These are phyloP conservation scores for Henckelia pumila DNA, from an alignment of 257 asterid species.

Conservation along the genomic window DNA sequence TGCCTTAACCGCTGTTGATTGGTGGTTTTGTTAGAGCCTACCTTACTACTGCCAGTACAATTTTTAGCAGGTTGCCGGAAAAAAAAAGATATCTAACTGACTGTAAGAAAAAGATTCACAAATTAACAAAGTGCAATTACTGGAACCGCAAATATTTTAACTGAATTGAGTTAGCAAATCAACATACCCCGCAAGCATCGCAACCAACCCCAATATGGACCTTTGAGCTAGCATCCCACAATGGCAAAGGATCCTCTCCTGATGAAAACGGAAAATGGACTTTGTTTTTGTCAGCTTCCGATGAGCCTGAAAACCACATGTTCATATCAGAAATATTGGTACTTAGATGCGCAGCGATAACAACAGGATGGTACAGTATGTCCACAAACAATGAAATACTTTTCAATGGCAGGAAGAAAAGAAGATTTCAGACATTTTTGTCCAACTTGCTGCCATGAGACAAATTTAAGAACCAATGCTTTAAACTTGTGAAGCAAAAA, in stretches of 20 bases:
- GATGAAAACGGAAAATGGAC: slow-evolving; percentile 31
- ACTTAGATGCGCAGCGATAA: slow-evolving; percentile 1
- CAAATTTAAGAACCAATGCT: neutral
- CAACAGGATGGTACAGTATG: slow-evolving; percentile 10
- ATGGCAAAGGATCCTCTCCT: slow-evolving; percentile 29
- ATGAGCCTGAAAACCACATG: slow-evolving; percentile 27
- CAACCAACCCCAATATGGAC: slow-evolving; percentile 52
- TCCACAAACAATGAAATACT: slow-evolving; percentile 6
- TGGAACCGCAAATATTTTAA: neutral
- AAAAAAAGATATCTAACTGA: neutral
- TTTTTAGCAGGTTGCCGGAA: neutral
- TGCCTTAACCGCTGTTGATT: neutral
- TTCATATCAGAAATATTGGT: slow-evolving; percentile 10
- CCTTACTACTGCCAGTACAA: neutral
- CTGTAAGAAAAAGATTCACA: neutral
- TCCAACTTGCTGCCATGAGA: neutral
- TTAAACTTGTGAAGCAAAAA: neutral
- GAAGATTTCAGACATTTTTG: neutral
- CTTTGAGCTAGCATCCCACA: slow-evolving; percentile 34
- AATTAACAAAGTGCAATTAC: neutral
- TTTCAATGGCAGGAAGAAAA: neutral
- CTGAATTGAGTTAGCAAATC: neutral
- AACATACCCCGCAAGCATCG: slow-evolving; percentile 67
- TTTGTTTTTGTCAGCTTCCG: slow-evolving; percentile 23
- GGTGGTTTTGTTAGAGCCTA: neutral